A percentile compares a stretch with the other conserved stretches of the same genome.
These are phyloP conservation scores for Penicillium sp. DNA, from an alignment of 2,329 filamentous ascomycete genomes.

Conservation along the genomic window DNA sequence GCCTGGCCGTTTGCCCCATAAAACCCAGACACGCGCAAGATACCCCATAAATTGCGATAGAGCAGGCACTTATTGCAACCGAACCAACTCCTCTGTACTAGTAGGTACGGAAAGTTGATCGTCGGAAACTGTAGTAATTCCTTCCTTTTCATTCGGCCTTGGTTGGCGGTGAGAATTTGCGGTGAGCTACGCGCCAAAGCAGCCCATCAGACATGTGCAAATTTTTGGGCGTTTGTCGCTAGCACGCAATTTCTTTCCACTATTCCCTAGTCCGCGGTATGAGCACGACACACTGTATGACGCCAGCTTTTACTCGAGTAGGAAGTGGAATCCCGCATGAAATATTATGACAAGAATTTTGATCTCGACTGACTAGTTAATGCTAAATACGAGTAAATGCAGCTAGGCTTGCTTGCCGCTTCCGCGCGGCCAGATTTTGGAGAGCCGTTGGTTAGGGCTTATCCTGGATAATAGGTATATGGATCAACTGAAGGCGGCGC, in stretches of 20 bases:
- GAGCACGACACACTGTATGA: background rate
- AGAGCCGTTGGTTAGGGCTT: background rate
- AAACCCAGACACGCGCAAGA: constrained; percentile 1
- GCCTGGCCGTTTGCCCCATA: background rate
- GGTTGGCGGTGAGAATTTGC: background rate
- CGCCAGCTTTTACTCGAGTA: background rate
- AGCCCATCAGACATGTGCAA: background rate
- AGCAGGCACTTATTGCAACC: background rate
- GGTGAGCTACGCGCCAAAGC: background rate
- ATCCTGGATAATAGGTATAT: too few species aligned
- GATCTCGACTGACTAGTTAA: background rate
- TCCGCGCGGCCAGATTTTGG: too few species aligned
- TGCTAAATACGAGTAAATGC: background rate
- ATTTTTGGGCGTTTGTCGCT: background rate
- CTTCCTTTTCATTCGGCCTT: background rate
- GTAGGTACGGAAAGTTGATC: too few species aligned
- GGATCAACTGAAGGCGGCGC: background rate
- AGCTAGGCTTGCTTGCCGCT: background rate
- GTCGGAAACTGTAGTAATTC: background rate
- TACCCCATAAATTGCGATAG: constrained; percentile 8
- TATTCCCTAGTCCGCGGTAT: background rate
- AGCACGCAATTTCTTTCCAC: background rate
- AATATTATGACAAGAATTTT: background rate
- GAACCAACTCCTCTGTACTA: background rate
- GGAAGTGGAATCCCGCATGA: background rate